Percentiles rank a stretch among this genome's conserved stretches.
Conservation (phyloP, 1,284 basidiomycete genomes). For the Ganoderma sp. region DNA sequence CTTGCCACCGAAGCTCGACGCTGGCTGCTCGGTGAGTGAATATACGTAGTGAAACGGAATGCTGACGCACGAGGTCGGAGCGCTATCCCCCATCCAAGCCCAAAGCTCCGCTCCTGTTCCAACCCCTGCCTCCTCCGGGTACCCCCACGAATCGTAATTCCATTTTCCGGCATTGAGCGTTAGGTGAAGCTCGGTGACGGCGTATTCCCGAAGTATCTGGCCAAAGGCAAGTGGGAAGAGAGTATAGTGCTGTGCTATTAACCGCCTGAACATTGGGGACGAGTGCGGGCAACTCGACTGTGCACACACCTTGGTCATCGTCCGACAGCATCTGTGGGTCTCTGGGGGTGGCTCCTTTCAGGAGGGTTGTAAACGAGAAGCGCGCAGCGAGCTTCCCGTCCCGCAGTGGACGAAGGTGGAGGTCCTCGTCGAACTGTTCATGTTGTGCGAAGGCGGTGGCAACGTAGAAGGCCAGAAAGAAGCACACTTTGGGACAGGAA, state of each 20-base stretch:
- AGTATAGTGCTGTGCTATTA: conserved; percentile 77
- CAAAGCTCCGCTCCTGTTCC: conserved; percentile 88
- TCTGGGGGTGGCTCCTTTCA: conserved; percentile 59
- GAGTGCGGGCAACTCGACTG: neutral
- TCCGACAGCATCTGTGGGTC: conserved; percentile 53
- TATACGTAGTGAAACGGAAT: neutral
- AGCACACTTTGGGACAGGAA: conserved; percentile 17
- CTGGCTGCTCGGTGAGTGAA: conserved; percentile 42
- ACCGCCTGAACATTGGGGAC: neutral
- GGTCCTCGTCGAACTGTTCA: conserved; percentile 71
- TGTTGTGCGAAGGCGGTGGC: conserved; percentile 14
- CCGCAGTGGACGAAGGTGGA: conserved; percentile 75
- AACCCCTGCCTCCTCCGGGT: conserved; percentile 77
- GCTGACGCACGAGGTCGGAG: conserved; percentile 53
- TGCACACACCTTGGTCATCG: conserved; percentile 59
- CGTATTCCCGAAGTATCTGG: conserved; percentile 84
- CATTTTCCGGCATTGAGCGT: conserved; percentile 90
- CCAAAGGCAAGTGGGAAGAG: conserved; percentile 87
- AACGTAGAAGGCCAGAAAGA: conserved; percentile 22
- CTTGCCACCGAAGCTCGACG: conserved; percentile 81
- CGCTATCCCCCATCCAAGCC: conserved; percentile 83
- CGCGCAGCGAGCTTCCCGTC: conserved; percentile 86
- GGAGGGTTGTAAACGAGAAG: conserved; percentile 83
- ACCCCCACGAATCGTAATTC: conserved; percentile 88
- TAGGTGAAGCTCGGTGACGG: conserved; percentile 86